Percentiles rank a stretch among this genome's conserved stretches.
Conservation (phyloP, 1,284 basidiomycete genomes). For the Farysia itapuensis region DNA sequence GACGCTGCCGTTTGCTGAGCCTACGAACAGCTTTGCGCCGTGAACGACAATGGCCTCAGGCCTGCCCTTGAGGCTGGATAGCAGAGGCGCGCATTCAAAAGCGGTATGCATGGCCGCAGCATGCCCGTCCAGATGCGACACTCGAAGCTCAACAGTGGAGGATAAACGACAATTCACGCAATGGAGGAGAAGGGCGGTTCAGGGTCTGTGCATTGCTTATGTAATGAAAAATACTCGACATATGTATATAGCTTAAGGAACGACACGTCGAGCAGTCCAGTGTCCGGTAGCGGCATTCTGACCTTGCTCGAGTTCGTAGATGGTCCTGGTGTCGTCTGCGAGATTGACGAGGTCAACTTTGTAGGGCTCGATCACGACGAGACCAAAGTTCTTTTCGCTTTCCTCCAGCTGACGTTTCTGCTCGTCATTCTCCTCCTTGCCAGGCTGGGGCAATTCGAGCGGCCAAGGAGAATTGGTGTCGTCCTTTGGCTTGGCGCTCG, state of each 20-base stretch:
- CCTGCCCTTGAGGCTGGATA: slow-evolving; percentile 29
- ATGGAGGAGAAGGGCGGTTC: too few relatives aligned
- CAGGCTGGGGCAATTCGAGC: slow-evolving; percentile 44
- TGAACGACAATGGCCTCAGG: slow-evolving; percentile 35
- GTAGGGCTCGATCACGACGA: slow-evolving; percentile 57
- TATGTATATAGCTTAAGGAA: slow-evolving; percentile 40
- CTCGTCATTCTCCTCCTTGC: slow-evolving; percentile 50
- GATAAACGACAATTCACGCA: too few relatives aligned
- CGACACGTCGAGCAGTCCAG: slow-evolving; percentile 52
- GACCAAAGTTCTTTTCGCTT: slow-evolving; percentile 53
- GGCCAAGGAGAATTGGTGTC: slow-evolving; percentile 44
- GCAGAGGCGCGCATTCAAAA: slow-evolving; percentile 31
- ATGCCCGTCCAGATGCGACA: too few relatives aligned
- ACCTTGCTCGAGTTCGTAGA: slow-evolving; percentile 39
- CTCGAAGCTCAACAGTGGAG: too few relatives aligned
- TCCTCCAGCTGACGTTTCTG: slow-evolving; percentile 47
- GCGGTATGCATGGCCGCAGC: slow-evolving; percentile 41
- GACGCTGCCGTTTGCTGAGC: slow-evolving; percentile 33
- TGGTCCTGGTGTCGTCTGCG: slow-evolving; percentile 47
- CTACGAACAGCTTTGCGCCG: slow-evolving; percentile 46
- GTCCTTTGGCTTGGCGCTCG: slow-evolving; percentile 19
- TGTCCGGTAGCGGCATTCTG: slow-evolving; percentile 15
- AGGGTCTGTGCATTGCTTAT: too few relatives aligned
- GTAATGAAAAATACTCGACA: too few relatives aligned
- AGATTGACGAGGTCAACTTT: slow-evolving; percentile 58